Base-by-base conservation (phyloP, 1,139 yeast genomes). In the Kodamaea derodonti region DNA sequence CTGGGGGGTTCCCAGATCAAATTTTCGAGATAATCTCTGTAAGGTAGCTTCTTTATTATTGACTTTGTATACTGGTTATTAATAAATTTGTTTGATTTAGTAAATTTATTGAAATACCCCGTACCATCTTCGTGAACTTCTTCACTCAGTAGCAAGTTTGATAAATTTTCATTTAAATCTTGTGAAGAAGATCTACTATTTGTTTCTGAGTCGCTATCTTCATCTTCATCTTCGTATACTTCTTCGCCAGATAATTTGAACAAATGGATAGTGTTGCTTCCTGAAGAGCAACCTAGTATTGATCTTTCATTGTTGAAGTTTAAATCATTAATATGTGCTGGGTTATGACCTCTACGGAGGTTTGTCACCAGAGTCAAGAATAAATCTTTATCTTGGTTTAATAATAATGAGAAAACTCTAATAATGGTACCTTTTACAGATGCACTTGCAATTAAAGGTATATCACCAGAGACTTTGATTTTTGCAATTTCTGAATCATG, bases 401-500 rank as follows among this genome's bases (percentile, higher is more conserved):
- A 46, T 6, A 27, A 25, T 30, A 51, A 46, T 31, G 51, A 52
- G 40, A 62, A 61, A 1, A 82, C 78, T 30, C 92, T 58, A 1
- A 84, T 65, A 4, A 84, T 80, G 0, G 94, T 84, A 0, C 94
- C 94, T 44, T 80, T 81, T 2, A 68, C 63, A 0, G 87, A 80
- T 0, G 88, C 84, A 0, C 90, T 78, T 1, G 88, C 86, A 16
- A 83, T 61, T 24, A 71, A 53, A 12, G 58, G 56, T 6, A 80
- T 80, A 46, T 74, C 76, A 20, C 67, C 61, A 6, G 81, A 76
- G 3, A 78, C 50, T 4, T 72, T 48, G 11, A 78, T 51, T 18
- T 66, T 62, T 17, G 73, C 75, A 15, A 79, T 44, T 1, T 67
- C 65, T 0, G 80, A 62, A 42, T 74, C 71, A 47, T 80, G 86